Percentiles rank a stretch among this genome's conserved stretches.
phyloP scores from a whole-genome alignment of 345 rosid genomes.

The Kernera saxatilis region DNA sequence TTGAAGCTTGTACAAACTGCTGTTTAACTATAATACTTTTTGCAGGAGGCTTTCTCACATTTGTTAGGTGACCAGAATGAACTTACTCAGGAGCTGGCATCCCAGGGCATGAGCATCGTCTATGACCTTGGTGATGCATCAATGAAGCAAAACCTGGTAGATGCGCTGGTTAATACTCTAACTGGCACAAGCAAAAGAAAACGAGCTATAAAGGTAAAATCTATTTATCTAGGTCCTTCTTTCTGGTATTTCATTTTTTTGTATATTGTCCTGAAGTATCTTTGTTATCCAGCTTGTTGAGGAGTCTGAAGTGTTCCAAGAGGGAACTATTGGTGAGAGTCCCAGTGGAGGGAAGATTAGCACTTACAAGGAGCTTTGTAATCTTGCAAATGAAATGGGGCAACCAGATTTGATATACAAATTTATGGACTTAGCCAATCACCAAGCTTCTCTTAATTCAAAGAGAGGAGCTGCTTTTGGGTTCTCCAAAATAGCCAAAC shows the following conservation, averaged over 20 bases:
- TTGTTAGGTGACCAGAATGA: slow-evolving; percentile 92
- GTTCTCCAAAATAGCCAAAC: slow-evolving; percentile 93
- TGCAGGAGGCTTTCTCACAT: slow-evolving; percentile 93
- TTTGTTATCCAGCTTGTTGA: slow-evolving; percentile 60
- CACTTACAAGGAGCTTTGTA: slow-evolving; percentile 95
- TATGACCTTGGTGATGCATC: slow-evolving; percentile 90
- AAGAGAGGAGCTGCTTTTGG: slow-evolving; percentile 99
- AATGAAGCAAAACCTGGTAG: slow-evolving; percentile 82
- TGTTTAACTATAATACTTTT: slow-evolving; percentile 2
- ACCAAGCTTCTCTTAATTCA: slow-evolving; percentile 81
- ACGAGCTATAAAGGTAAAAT: slow-evolving; percentile 83
- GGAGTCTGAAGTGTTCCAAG: slow-evolving; percentile 93
- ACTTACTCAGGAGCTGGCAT: slow-evolving; percentile 94
- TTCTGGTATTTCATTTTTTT: slow-evolving; percentile 19
- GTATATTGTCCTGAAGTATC: slow-evolving; percentile 11
- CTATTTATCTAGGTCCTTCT: slow-evolving; percentile 7
- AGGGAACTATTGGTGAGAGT: slow-evolving; percentile 82
- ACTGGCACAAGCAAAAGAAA: slow-evolving; percentile 96
- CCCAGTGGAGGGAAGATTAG: slow-evolving; percentile 82
- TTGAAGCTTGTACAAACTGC: slow-evolving; percentile 15
- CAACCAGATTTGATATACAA: slow-evolving; percentile 94
- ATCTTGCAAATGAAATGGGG: slow-evolving; percentile 98
- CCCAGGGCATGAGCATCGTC: slow-evolving; percentile 97
- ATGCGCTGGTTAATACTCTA: slow-evolving; percentile 76
- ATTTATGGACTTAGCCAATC: slow-evolving; percentile 97